These are phyloP conservation scores for Phytophthora tentaculata DNA, from an alignment of 352 stramenopile genomes.

Conservation along the genomic window DNA sequence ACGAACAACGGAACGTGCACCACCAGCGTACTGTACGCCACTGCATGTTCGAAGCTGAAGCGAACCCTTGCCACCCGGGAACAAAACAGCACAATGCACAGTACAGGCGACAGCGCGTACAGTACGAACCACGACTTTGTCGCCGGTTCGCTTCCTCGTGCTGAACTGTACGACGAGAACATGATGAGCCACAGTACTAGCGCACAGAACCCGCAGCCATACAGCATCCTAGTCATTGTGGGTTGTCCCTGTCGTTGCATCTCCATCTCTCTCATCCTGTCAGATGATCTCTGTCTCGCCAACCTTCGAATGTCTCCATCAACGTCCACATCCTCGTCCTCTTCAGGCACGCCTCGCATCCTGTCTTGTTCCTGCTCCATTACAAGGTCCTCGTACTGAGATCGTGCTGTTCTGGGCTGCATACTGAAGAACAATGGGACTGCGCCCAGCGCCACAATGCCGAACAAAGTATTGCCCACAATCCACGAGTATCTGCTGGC, in stretches of 20 bases:
- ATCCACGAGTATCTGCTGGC: conserved; percentile 71
- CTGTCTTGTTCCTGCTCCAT: conserved; percentile 31
- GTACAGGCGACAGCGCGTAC: conserved; percentile 62
- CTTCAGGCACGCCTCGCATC: conserved; percentile 22
- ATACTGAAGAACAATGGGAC: conserved; percentile 77
- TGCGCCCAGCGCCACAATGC: conserved; percentile 62
- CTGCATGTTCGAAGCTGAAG: conserved; percentile 73
- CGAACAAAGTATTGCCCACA: conserved; percentile 83
- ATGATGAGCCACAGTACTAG: conserved; percentile 71
- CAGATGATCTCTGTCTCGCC: conserved; percentile 17
- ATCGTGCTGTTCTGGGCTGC: conserved; percentile 56
- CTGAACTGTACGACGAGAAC: conserved; percentile 70
- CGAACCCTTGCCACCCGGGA: conserved; percentile 37
- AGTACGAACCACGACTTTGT: conserved; percentile 65
- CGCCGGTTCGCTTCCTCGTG: conserved; percentile 25
- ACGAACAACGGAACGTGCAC: conserved; percentile 84
- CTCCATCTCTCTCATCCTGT: conserved; percentile 7
- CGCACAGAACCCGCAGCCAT: conserved; percentile 48
- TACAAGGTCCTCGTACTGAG: conserved; percentile 54
- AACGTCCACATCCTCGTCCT: conserved; percentile 16
- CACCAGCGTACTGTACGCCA: conserved; percentile 78
- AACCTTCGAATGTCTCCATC: neutral
- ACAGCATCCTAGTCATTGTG: conserved; percentile 41
- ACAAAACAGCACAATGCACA: conserved; percentile 68
- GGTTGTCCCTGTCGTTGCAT: conserved; percentile 29